Conservation (phyloP, 306 rosid species). For the Biancaea sappan region DNA sequence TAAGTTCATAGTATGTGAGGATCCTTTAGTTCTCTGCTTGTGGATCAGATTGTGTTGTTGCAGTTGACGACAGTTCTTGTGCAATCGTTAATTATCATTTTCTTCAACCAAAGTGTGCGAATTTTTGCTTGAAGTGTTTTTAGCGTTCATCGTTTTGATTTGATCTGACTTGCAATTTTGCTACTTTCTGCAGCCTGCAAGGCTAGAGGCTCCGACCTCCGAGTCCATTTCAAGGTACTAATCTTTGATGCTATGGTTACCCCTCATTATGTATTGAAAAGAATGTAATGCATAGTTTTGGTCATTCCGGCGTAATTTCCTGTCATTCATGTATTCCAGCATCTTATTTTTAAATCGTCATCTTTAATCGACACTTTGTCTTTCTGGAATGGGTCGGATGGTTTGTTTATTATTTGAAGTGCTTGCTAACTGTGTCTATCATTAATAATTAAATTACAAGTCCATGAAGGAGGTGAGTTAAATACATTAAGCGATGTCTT, state of each 20-base stretch:
- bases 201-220: conserved; percentile 87
- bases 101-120: neutral
- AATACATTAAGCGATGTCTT: too few species aligned
- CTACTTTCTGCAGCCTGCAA: conserved; percentile 68
- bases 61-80: neutral
- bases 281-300: neutral
- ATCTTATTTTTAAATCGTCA: neutral
- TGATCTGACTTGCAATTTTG: neutral
- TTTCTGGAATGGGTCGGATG: neutral
- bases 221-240: conserved; percentile 92
- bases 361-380: neutral
- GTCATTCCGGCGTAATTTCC: neutral
- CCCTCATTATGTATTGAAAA: neutral
- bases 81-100: too few species aligned
- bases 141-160: neutral
- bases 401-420: neutral
- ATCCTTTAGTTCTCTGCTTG: neutral
- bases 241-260: neutral
- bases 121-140: neutral
- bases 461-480: neutral
- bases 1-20: neutral
- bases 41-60: neutral
- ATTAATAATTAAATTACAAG: neutral
- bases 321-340: neutral
- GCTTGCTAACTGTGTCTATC: neutral